A percentile compares a stretch with the other conserved stretches of the same genome.
These are phyloP conservation scores for Penicillium frequentans DNA, from an alignment of 2,329 filamentous ascomycete species.

Conservation along the genomic window DNA sequence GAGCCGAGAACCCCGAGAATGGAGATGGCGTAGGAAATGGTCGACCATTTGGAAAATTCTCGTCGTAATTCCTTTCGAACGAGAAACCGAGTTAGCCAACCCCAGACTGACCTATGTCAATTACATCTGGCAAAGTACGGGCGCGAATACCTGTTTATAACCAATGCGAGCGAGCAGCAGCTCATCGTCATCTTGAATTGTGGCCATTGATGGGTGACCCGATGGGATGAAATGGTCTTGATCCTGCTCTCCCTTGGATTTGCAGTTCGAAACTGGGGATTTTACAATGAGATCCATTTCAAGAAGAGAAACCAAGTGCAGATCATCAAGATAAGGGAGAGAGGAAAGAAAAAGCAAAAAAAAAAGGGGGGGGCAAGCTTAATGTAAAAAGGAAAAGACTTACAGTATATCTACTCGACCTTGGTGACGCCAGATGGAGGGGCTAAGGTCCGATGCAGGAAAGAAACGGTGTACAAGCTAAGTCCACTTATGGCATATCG, in stretches of 20 bases:
- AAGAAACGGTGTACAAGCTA: constrained; percentile 18
- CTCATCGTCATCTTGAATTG: constrained; percentile 59
- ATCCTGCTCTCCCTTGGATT: neutral
- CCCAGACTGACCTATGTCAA: neutral
- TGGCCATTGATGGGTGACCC: constrained; percentile 33
- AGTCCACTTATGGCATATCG: neutral
- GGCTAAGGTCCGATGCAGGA: constrained; percentile 10
- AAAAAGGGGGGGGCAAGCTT: neutral
- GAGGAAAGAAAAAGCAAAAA: neutral
- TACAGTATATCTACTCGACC: constrained; percentile 11
- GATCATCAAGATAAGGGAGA: constrained; percentile 4
- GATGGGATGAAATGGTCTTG: neutral
- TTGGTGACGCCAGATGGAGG: constrained; percentile 17
- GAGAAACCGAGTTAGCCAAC: neutral
- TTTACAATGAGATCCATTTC: constrained; percentile 18
- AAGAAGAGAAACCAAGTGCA: neutral
- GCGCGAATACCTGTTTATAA: constrained; percentile 58
- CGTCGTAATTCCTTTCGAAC: constrained; percentile 56
- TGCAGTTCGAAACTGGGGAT: constrained; percentile 9
- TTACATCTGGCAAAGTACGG: neutral
- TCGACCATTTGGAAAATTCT: constrained; percentile 67
- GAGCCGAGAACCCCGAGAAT: constrained; percentile 66
- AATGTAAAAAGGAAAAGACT: neutral
- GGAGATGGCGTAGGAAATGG: constrained; percentile 65
- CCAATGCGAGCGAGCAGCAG: constrained; percentile 61